These are phyloP conservation scores for Fusarium xylarioides DNA, from an alignment of 2,329 filamentous ascomycete genomes.

Conservation along the genomic window DNA sequence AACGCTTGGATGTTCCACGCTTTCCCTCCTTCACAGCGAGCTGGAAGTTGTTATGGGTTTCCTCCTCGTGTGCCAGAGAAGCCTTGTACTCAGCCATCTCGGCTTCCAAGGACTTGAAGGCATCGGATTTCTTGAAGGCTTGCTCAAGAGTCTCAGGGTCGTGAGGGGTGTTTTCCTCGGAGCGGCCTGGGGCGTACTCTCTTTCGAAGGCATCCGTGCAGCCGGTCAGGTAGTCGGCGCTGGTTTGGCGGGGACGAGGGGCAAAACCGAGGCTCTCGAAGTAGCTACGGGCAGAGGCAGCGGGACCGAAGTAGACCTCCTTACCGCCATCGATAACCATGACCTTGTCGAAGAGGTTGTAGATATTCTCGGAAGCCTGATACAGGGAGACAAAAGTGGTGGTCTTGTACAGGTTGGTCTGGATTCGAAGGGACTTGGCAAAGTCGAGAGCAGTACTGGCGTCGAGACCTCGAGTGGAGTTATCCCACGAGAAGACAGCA, in stretches of 20 bases:
- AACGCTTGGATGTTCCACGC: constrained; percentile 76
- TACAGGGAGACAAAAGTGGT: constrained; percentile 89
- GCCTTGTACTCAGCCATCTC: constrained; percentile 77
- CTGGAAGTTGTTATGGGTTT: constrained; percentile 79
- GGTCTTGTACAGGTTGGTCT: constrained; percentile 85
- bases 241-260: constrained; percentile 79
- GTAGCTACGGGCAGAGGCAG: constrained; percentile 72
- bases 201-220: constrained; percentile 88
- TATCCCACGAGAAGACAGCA: constrained; percentile 79
- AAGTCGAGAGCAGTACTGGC: constrained; percentile 74
- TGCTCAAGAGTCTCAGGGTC: constrained; percentile 71
- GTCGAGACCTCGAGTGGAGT: constrained; percentile 75
- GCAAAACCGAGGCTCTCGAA: constrained; percentile 82
- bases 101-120: constrained; percentile 62
- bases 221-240: constrained; percentile 82
- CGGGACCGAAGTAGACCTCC: constrained; percentile 79
- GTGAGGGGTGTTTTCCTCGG: constrained; percentile 72
- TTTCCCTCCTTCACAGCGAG: constrained; percentile 81
- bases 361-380: constrained; percentile 85
- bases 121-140: constrained; percentile 74
- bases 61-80: constrained; percentile 70
- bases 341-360: constrained; percentile 83
- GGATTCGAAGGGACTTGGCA: constrained; percentile 74
- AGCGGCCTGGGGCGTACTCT: constrained; percentile 75
- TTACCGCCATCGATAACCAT: constrained; percentile 80